A percentile compares a stretch with the other conserved stretches of the same genome.
Evolutionary conservation across 805 yeast genomes (phyloP).

Genomic region (Wickerhamiella musiphila): DNA sequence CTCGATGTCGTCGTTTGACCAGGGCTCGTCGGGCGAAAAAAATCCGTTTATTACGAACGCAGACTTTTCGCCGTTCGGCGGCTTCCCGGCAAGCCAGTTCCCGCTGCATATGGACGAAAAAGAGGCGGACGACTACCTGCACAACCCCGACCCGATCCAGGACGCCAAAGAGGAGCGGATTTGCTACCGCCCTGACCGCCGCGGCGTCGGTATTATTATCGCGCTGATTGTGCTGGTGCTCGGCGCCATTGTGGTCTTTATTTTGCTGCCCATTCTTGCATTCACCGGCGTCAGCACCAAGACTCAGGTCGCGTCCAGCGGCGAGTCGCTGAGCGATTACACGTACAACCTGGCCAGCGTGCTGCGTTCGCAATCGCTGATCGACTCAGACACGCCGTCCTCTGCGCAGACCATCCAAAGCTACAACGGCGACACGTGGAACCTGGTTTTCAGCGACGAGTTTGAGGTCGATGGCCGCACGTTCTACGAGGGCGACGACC

Average conservation of each 20-base stretch:
- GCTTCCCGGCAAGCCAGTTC: slow-evolving; percentile 84
- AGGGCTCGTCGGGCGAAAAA: slow-evolving; percentile 9
- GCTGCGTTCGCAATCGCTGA: slow-evolving; percentile 34
- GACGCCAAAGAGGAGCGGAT: slow-evolving; percentile 62
- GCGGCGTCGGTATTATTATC: slow-evolving; percentile 21
- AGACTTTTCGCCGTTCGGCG: slow-evolving; percentile 67
- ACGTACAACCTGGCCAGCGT: slow-evolving; percentile 40
- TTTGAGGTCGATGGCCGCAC: slow-evolving; percentile 81
- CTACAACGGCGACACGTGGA: slow-evolving; percentile 49
- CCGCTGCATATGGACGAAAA: slow-evolving; percentile 84
- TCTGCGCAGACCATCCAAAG: slow-evolving; percentile 33
- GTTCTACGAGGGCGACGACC: slow-evolving; percentile 81
- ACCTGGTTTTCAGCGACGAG: slow-evolving; percentile 76
- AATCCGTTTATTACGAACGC: slow-evolving; percentile 20
- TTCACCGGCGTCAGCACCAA: slow-evolving; percentile 35
- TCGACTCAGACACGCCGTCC: slow-evolving; percentile 59
- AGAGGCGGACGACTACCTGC: slow-evolving; percentile 87
- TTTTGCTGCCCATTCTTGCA: slow-evolving; percentile 70
- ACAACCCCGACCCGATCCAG: slow-evolving; percentile 88
- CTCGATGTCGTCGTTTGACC: slow-evolving; percentile 1
- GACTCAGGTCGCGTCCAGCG: slow-evolving; percentile 8
- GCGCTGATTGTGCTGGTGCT: slow-evolving; percentile 35
- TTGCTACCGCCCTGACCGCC: slow-evolving; percentile 21
- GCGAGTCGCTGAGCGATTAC: slow-evolving; percentile 31
- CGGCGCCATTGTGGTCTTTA: slow-evolving; percentile 51